Percentiles rank a stretch among this genome's conserved stretches.
phyloP scores from a whole-genome alignment of 2,329 filamentous ascomycete genomes.

The Beauveria varroae region DNA sequence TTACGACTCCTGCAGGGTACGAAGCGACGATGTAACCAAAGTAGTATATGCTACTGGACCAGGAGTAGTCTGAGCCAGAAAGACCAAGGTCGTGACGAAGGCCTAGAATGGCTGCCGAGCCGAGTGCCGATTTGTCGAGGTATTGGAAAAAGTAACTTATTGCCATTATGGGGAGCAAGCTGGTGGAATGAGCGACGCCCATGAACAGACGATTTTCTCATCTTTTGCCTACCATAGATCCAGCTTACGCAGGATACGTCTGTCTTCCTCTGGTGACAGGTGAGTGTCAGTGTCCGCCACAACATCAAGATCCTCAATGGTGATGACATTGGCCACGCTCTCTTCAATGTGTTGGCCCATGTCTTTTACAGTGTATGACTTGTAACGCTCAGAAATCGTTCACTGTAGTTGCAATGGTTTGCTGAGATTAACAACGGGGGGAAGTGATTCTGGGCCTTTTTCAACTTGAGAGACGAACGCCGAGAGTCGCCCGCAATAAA shows the following conservation, averaged over 20 bases:
- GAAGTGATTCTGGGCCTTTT: not conserved
- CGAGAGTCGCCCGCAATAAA: not conserved
- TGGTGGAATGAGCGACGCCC: not conserved
- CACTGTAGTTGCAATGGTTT: too few species aligned
- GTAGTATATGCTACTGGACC: constrained; percentile 43
- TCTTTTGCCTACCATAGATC: constrained; percentile 44
- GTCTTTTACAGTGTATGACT: not conserved
- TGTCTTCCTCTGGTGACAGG: constrained; percentile 27
- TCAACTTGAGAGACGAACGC: not conserved
- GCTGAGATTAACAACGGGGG: not conserved
- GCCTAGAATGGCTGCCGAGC: constrained; percentile 43
- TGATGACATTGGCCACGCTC: not conserved
- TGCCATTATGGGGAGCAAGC: constrained; percentile 45
- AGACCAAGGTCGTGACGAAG: constrained; percentile 37
- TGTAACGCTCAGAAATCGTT: too few species aligned
- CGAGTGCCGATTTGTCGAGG: constrained; percentile 50
- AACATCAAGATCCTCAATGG: not conserved
- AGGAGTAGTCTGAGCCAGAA: constrained; percentile 43
- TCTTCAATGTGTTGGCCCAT: not conserved
- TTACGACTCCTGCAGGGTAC: constrained; percentile 19
- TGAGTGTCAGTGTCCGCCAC: not conserved
- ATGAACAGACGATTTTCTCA: not conserved
- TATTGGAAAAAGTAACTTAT: constrained; percentile 51
- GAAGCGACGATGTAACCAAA: constrained; percentile 38
- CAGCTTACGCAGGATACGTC: constrained; percentile 47